Base-by-base conservation (phyloP, 1,284 basidiomycete species). In the Moesziomyces parantarcticus region DNA sequence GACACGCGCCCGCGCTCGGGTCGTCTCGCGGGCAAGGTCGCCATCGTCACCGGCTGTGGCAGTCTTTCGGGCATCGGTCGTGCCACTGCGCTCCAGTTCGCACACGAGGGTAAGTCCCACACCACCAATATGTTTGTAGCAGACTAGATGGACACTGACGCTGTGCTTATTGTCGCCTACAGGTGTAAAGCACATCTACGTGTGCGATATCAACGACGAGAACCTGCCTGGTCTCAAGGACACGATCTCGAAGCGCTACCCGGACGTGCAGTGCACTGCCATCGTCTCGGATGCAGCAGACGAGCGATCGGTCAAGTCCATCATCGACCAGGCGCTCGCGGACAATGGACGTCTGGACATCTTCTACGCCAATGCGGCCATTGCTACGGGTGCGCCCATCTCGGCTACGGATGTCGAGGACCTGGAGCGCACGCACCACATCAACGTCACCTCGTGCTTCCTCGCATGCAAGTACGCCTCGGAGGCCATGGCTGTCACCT, bases 361-460 rank as follows among this genome's bases (percentile, higher is more conserved):
- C 72, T 97, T 95, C 87, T 97, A 94, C 81, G 94, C 94, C 40
- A 97, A 97, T 51, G 81, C 83, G 10, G 83, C 75, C 20, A 60
- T 90, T 49, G 88, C 87, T 4, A 87, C 87, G 1, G 80, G 54
- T 18, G 76, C 86, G n/a, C 80, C 83, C 5, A 77, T 94, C 41
- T 83, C 86, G 10, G 86, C 89, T n/a, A 89, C 88, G 3, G 87
- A 89, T 1, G 86, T 87, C 0, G 89, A 91, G 57, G 87, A 86
- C 29, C 93, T 92, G 83, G 90, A 89, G 87, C 88, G 91, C 55
- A 87, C 88, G 10, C 89, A 95, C 88, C 87, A 90, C 69, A 86
- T 96, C 65, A 97, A 97, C 83, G 85, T 90, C 0, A 85, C 94
- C 14, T 92, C 92, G 92, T 92, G 90, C 77, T 96, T 95, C 86